These are phyloP conservation scores for Tirmania nivea DNA, from an alignment of 495 filamentous ascomycete genomes.

Conservation along the genomic window DNA sequence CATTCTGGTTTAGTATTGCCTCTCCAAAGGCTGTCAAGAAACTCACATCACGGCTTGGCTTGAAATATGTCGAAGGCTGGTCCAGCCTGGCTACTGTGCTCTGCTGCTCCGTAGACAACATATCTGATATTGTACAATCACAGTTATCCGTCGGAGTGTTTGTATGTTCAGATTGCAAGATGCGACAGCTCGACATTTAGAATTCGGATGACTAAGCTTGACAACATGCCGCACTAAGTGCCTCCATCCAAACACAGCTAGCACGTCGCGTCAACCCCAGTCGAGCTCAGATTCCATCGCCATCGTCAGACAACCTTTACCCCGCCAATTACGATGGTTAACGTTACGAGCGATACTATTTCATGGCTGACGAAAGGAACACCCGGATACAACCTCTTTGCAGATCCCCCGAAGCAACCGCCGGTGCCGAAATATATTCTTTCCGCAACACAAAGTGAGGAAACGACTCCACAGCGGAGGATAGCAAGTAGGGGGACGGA, in stretches of 20 bases:
- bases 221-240: background rate
- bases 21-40: background rate
- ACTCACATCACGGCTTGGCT: background rate
- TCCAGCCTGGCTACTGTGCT: conserved; percentile 52
- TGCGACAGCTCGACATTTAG: too few relatives aligned
- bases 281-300: background rate
- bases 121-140: background rate
- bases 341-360: conserved; percentile 6
- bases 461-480: conserved; percentile 6
- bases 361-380: conserved; percentile 13
- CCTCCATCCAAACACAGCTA: background rate
- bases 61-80: conserved; percentile 48
- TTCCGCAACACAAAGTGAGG: background rate
- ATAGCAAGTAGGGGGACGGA: conserved; percentile 16
- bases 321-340: conserved; percentile 6
- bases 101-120: conserved; percentile 1
- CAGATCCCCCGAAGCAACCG: conserved; percentile 12
- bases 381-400: conserved; percentile 18
- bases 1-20: conserved; percentile 1
- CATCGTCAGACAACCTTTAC: background rate
- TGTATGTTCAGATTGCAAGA: too few relatives aligned
- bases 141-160: background rate
- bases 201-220: background rate
- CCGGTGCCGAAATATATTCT: conserved; percentile 1
- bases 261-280: background rate